Evolutionary conservation across 495 filamentous ascomycete genomes (phyloP).

Genomic region (Lophiotrema nucula): DNA sequence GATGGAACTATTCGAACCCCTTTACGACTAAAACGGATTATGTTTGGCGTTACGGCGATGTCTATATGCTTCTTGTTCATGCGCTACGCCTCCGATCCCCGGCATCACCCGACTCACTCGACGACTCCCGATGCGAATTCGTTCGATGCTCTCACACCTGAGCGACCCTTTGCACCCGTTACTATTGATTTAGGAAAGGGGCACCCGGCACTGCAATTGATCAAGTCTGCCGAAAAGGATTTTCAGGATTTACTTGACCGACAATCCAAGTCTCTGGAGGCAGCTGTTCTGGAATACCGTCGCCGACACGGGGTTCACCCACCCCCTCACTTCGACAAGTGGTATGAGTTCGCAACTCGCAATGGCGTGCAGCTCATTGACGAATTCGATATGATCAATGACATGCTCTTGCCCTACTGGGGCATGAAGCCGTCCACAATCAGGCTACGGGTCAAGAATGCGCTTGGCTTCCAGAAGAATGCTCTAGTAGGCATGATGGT

Average conservation of each 20-base stretch:
- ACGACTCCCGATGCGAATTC: constrained; percentile 2
- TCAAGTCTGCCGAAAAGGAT: constrained; percentile 50
- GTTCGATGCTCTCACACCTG: constrained; percentile 2
- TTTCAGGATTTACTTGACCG: constrained; percentile 47
- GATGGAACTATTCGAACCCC: constrained; percentile 1
- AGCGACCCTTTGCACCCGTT: constrained; percentile 29
- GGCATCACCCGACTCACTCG: not conserved
- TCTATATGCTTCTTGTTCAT: constrained; percentile 19
- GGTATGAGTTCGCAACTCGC: constrained; percentile 69
- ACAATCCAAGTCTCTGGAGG: constrained; percentile 51
- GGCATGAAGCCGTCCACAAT: constrained; percentile 61
- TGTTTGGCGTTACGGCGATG: constrained; percentile 13
- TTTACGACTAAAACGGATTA: constrained; percentile 27
- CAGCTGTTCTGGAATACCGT: constrained; percentile 59
- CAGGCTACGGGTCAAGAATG: constrained; percentile 44
- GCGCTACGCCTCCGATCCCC: not conserved
- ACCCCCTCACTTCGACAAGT: constrained; percentile 65
- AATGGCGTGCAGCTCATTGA: constrained; percentile 68
- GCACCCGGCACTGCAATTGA: constrained; percentile 55
- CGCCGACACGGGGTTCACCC: constrained; percentile 57
- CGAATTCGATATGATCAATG: constrained; percentile 70
- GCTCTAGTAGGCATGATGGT: constrained; percentile 40
- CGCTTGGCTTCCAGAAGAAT: constrained; percentile 38
- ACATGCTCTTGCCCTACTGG: constrained; percentile 72
- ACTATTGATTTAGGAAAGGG: constrained; percentile 29